Percentiles rank a stretch among this genome's conserved stretches.
phyloP scores from a whole-genome alignment of 73 alveolate species.

The Paramecium pentaurelia region DNA sequence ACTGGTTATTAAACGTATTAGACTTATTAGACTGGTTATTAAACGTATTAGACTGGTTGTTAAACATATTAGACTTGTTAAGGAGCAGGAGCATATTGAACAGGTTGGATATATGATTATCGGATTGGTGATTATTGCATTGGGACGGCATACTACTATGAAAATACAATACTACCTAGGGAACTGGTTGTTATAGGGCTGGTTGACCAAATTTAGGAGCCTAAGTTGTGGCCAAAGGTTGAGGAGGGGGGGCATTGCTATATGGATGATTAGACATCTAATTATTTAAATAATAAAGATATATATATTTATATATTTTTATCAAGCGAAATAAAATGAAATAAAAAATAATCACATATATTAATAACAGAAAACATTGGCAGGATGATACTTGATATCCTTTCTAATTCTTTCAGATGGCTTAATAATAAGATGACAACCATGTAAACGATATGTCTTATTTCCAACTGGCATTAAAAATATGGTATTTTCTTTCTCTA shows the following conservation, averaged over 20 bases:
- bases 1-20: slow-evolving; percentile 3
- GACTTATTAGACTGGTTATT: neutral
- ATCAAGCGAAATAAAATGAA: neutral
- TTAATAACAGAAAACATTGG: neutral
- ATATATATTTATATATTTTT: neutral
- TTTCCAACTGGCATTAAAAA: neutral
- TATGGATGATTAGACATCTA: slow-evolving; percentile 29
- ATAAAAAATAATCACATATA: neutral
- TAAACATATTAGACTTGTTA: neutral
- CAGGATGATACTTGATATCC: neutral
- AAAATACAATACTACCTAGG: neutral
- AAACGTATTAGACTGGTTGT: neutral
- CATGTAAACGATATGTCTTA: neutral
- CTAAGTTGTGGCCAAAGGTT: neutral
- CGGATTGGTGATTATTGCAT: slow-evolving; percentile 17
- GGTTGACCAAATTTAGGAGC: neutral
- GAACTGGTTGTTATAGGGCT: neutral
- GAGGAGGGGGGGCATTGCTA: slow-evolving; percentile 8
- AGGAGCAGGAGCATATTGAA: neutral
- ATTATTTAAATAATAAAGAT: slow-evolving; percentile 15
- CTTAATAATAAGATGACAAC: neutral
- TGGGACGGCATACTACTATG: neutral
- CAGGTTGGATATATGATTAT: slow-evolving; percentile 23
- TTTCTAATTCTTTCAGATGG: neutral
- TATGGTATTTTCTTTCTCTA: slow-evolving; percentile 7